phyloP scores from a whole-genome alignment of 768 basidiomycete species.

The Lactifluus volemus region DNA sequence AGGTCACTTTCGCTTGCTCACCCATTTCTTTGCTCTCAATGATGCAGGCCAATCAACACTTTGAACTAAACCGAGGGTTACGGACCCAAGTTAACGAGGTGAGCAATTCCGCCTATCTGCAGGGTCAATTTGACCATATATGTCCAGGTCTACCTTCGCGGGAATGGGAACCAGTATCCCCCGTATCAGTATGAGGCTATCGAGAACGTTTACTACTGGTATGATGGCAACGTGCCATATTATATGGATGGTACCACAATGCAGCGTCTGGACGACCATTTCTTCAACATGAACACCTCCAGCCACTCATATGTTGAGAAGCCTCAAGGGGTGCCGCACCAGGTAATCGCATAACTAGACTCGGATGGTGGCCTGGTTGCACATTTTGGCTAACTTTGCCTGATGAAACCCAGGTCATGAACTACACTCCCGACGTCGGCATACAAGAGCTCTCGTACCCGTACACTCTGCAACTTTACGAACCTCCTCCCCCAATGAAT shows the following conservation, averaged over 20 bases:
- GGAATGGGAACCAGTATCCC: background rate
- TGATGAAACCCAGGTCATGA: background rate
- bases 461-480: background rate
- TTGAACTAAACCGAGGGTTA: background rate
- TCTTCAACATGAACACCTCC: background rate
- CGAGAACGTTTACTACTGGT: slow-evolving; percentile 15
- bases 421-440: background rate
- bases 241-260: slow-evolving; percentile 5
- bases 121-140: slow-evolving; percentile 12
- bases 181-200: slow-evolving; percentile 3
- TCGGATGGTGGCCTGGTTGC: too few relatives aligned
- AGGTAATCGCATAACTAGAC: background rate
- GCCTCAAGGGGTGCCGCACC: background rate
- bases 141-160: slow-evolving; percentile 6
- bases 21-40: background rate
- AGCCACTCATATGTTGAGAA: background rate
- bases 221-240: slow-evolving; percentile 13
- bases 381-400: background rate
- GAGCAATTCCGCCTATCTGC: background rate
- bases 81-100: slow-evolving; percentile 6
- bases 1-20: background rate
- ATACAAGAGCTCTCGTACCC: background rate
- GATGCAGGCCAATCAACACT: slow-evolving; percentile 2
- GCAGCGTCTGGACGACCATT: slow-evolving; percentile 9
- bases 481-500: background rate